Base-by-base conservation (phyloP, 208 protist species). In the Phytomonas francai region DNA sequence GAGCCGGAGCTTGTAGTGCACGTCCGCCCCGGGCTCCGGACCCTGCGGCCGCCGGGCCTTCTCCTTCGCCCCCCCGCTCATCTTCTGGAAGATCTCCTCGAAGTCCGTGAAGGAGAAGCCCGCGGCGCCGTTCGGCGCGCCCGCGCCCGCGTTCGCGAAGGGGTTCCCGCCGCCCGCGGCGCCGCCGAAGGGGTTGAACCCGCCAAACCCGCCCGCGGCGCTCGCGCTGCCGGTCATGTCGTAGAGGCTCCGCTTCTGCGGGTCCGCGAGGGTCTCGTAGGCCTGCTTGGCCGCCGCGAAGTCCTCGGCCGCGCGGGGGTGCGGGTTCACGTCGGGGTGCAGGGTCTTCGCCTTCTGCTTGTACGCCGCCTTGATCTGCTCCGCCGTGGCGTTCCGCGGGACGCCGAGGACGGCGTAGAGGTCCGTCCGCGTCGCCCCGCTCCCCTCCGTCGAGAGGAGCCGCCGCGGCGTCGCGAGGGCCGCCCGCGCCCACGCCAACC, bases 261-360 rank as follows among this genome's bases (percentile, higher is more conserved):
- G 77, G 61, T 96, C 91, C 8, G 80, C 85, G 14, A 96, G 79
- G n/a, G 85, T 89, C 71, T 93, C 87, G 77, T 93, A 96, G 22
- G 91, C 91, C 73, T 96, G 79, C 70, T 94, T 96, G n/a, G 90
- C 87, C 76, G 90, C 83, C 12, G 85, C 80, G 75, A 96, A 96
- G 76, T 94, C 85, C 76, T 92, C 81, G 19, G 88, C 88, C 3
- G 91, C 88, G 45, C 82, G 73, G 19, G 87, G 87, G 63, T 78
- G 86, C 3, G 87, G 85, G 69, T 93, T 93, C 28, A 94, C 88
- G 71, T 96, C 91, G 25, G 91, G 91, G 62, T 96, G 91, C 30
- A 93, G 81, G 49, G 86, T 85, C 76, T 94, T 94, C 9, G 88
- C 89, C 59, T 88, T 86, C 59, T 85, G 83, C 66, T 90, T 88